These are phyloP conservation scores for Metschnikowia picachoensis DNA, from an alignment of 805 yeast genomes.

Conservation along the genomic window DNA sequence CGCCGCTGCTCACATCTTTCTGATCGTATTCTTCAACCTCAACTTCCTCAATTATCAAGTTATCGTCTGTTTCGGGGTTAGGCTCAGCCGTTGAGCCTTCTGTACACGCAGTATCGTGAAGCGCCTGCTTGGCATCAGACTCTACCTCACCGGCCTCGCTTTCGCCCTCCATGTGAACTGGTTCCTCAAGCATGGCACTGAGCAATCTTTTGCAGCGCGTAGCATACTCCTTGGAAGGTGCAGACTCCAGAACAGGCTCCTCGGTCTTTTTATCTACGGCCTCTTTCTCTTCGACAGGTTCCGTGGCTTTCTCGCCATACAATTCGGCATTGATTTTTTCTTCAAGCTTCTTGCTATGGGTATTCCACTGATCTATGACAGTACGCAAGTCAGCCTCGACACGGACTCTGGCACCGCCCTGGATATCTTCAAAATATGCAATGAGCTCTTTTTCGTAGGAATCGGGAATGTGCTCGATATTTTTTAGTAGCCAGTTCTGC, in stretches of 20 bases:
- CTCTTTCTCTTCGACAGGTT: conserved; percentile 12
- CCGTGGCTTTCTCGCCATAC: conserved; percentile 24
- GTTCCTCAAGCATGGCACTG: conserved; percentile 33
- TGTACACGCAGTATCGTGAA: background rate
- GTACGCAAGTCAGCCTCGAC: conserved; percentile 45
- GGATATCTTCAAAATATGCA: conserved; percentile 54
- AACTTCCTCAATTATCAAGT: conserved; percentile 41
- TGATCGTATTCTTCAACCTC: conserved; percentile 34
- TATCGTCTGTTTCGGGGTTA: conserved; percentile 16
- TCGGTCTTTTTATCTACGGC: conserved; percentile 12
- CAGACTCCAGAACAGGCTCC: conserved; percentile 16
- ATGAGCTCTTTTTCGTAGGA: conserved; percentile 49
- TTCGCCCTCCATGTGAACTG: conserved; percentile 30
- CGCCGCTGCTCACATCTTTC: background rate
- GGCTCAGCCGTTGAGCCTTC: background rate
- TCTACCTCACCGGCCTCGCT: conserved; percentile 5
- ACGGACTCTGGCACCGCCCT: conserved; percentile 67
- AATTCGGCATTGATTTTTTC: conserved; percentile 36
- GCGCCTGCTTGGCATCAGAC: background rate
- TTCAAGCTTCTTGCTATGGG: conserved; percentile 39
- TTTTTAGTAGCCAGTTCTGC: conserved; percentile 78
- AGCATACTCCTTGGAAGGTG: conserved; percentile 34
- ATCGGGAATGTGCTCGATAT: conserved; percentile 49
- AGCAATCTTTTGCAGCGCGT: conserved; percentile 38
- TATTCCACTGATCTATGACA: conserved; percentile 56